These are phyloP conservation scores for Cordyceps cicadae DNA, from an alignment of 2,329 filamentous ascomycete genomes.

Conservation along the genomic window DNA sequence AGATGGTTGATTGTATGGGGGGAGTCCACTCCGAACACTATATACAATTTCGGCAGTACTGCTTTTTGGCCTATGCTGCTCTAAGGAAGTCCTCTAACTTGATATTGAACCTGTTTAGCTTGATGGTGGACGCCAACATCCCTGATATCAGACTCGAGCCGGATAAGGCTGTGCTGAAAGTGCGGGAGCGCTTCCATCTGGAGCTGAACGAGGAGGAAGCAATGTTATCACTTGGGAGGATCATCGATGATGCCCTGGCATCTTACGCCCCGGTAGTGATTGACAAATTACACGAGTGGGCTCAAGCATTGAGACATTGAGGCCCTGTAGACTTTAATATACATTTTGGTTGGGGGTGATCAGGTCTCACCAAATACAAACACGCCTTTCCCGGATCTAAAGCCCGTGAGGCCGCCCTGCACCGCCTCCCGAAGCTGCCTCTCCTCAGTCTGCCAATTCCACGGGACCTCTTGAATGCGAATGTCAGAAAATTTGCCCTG, in stretches of 20 bases:
- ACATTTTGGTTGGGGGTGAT: neutral
- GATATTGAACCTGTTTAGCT: conserved; percentile 87
- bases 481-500: conserved; percentile 72
- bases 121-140: conserved; percentile 97
- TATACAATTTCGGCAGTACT: conserved; percentile 86
- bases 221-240: conserved; percentile 73
- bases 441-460: conserved; percentile 74
- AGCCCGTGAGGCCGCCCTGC: conserved; percentile 75
- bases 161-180: conserved; percentile 89
- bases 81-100: conserved; percentile 83
- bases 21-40: conserved; percentile 75
- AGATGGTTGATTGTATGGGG: conserved; percentile 99
- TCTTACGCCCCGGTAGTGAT: conserved; percentile 90
- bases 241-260: conserved; percentile 86
- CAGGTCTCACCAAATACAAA: conserved; percentile 65
- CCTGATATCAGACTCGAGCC: conserved; percentile 88
- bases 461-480: conserved; percentile 72
- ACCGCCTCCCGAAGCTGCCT: conserved; percentile 63
- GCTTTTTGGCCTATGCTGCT: conserved; percentile 88
- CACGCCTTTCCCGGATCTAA: conserved; percentile 78
- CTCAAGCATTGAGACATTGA: conserved; percentile 80
- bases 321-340: neutral
- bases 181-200: conserved; percentile 87
- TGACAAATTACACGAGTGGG: conserved; percentile 86
- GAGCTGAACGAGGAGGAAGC: conserved; percentile 91